Conservation (phyloP, 768 basidiomycete species). For the Tylopilus subfusipes region DNA sequence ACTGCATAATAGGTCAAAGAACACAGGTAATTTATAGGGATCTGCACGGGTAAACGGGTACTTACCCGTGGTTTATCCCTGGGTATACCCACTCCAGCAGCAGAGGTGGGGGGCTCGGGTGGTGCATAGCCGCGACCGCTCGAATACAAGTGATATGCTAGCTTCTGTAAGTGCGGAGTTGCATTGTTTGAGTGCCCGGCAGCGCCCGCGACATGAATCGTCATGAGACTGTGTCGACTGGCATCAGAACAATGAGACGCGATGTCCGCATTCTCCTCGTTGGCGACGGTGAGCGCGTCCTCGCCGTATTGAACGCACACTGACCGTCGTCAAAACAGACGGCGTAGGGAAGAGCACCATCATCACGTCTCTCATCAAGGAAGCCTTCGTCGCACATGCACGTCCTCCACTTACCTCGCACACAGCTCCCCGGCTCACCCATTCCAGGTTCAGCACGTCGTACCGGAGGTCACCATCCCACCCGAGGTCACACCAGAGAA, state of each 20-base stretch:
- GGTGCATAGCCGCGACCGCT: too few species aligned
- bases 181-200: too few species aligned
- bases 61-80: too few species aligned
- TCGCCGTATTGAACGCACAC: not conserved
- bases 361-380: conserved; percentile 95
- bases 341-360: conserved; percentile 98
- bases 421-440: conserved; percentile 2
- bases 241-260: conserved; percentile 79
- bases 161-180: too few species aligned
- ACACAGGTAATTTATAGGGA: too few species aligned
- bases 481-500: conserved; percentile 97
- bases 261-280: conserved; percentile 94
- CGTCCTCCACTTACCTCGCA: conserved; percentile 16
- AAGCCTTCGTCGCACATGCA: conserved; percentile 88
- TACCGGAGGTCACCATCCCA: conserved; percentile 97
- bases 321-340: conserved; percentile 48
- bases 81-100: too few species aligned
- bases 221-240: too few species aligned
- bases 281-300: conserved; percentile 71
- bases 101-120: too few species aligned
- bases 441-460: conserved; percentile 83
- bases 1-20: too few species aligned
- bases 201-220: too few species aligned
- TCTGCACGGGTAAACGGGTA: too few species aligned
- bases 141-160: too few species aligned